phyloP scores from a whole-genome alignment of 805 yeast genomes.

The Candida gorgasii region DNA sequence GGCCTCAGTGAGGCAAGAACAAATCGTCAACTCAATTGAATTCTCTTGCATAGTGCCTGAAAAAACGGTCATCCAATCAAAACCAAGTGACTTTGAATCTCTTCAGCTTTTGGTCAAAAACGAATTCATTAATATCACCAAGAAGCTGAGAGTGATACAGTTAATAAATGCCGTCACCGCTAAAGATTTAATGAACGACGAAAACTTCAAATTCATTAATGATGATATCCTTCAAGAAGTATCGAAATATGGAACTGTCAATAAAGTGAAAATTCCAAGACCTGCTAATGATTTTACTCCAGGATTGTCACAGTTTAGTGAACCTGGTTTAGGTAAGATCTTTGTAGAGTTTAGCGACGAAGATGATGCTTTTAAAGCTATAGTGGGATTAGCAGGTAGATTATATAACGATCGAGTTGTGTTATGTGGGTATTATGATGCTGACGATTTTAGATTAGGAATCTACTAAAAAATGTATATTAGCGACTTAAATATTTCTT shows the following conservation, averaged over 20 bases:
- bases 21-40: constrained; percentile 24
- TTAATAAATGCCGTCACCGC: constrained; percentile 66
- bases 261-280: constrained; percentile 59
- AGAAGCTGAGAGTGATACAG: constrained; percentile 57
- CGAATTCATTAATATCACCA: constrained; percentile 35
- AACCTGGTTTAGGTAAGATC: constrained; percentile 69
- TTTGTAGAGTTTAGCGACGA: constrained; percentile 62
- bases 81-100: constrained; percentile 36
- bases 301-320: constrained; percentile 36
- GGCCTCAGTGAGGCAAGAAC: neutral
- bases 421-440: constrained; percentile 61
- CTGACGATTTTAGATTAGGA: constrained; percentile 54
- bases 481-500: constrained; percentile 19
- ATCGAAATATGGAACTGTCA: constrained; percentile 51
- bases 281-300: constrained; percentile 53
- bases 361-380: constrained; percentile 55
- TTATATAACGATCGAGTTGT: constrained; percentile 68
- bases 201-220: constrained; percentile 47
- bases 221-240: constrained; percentile 55
- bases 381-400: constrained; percentile 63
- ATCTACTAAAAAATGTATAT: constrained; percentile 19
- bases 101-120: constrained; percentile 38
- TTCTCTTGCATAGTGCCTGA: constrained; percentile 34
- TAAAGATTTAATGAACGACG: constrained; percentile 58
- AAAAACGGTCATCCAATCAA: constrained; percentile 36